Percentiles rank a stretch among this genome's conserved stretches.
phyloP scores from a whole-genome alignment of 495 filamentous ascomycete genomes.

The Tuber melanosporum region DNA sequence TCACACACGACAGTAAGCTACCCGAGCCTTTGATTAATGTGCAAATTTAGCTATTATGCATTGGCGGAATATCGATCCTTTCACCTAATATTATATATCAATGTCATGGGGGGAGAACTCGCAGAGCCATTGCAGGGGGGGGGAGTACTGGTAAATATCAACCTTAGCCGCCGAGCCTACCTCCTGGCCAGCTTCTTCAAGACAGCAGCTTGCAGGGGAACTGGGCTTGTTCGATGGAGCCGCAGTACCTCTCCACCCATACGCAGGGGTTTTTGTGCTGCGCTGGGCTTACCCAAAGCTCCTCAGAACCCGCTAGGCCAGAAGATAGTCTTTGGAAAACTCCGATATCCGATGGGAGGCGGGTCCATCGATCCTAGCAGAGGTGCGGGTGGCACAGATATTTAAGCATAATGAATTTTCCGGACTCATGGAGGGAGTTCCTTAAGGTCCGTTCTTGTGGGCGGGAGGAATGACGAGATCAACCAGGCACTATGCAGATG shows the following conservation, averaged over 20 bases:
- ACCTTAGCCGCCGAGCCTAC: background rate
- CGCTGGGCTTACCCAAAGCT: background rate
- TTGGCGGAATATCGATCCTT: background rate
- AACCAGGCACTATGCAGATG: background rate
- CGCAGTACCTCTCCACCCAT: background rate
- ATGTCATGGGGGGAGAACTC: background rate
- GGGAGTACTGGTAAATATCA: background rate
- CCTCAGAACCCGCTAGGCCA: background rate
- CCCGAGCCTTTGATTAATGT: background rate
- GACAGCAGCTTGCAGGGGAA: background rate
- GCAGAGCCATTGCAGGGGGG: background rate
- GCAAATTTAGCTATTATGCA: background rate
- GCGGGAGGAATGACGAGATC: background rate
- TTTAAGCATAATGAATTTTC: conserved; percentile 1
- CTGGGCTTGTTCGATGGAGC: background rate
- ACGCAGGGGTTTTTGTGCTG: background rate
- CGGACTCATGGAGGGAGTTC: background rate
- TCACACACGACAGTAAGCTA: background rate
- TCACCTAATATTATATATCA: background rate
- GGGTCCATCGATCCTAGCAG: background rate
- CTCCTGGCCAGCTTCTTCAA: background rate
- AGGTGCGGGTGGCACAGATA: background rate
- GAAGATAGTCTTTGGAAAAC: background rate
- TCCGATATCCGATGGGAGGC: background rate
- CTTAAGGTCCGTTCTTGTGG: background rate